A percentile compares a stretch with the other conserved stretches of the same genome.
Conservation (phyloP, 2,329 filamentous ascomycete genomes). For the Trichoderma sp. region DNA sequence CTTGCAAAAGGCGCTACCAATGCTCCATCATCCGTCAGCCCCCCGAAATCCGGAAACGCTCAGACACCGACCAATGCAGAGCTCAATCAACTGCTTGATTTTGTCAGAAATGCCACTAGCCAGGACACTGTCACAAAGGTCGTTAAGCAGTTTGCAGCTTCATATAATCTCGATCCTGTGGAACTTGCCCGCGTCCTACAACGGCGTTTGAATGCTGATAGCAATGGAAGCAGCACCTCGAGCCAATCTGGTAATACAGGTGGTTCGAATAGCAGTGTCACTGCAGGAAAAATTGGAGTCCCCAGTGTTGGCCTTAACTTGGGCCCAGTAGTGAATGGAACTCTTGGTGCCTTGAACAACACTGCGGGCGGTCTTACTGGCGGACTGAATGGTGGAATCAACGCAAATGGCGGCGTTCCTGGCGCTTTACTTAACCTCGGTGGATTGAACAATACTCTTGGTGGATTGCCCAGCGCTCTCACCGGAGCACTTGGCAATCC, state of each 20-base stretch:
- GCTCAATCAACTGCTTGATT: neutral
- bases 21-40: neutral
- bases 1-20: neutral
- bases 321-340: neutral
- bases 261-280: neutral
- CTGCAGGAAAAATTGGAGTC: neutral
- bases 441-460: neutral
- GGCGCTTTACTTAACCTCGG: neutral
- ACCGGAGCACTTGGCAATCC: neutral
- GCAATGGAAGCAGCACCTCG: neutral
- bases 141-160: neutral
- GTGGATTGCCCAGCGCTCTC: neutral
- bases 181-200: neutral
- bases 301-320: neutral
- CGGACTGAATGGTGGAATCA: neutral
- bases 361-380: neutral
- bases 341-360: neutral
- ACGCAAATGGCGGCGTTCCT: neutral
- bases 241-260: neutral
- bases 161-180: neutral
- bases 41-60: neutral
- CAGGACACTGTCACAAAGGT: neutral
- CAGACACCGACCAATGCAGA: neutral
- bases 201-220: neutral
- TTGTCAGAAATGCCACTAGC: neutral